Evolutionary conservation across 225 moss, liverwort and hornwort genomes (phyloP), one percentile per base, ranked within the genome.

Genomic region (Physcomitrellopsis africana): DNA sequence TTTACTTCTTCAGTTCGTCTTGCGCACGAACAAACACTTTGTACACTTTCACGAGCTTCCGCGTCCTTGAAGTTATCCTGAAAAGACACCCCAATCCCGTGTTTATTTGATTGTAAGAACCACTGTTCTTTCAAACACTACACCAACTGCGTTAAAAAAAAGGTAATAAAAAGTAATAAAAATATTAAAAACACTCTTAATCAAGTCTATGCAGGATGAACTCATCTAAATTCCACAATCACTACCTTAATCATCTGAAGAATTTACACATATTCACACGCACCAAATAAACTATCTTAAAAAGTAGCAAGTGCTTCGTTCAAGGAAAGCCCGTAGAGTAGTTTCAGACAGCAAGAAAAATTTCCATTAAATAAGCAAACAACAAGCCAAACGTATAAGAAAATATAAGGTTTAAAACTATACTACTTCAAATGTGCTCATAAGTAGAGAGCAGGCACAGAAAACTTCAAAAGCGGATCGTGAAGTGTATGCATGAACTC

Each of bases 1-100:
- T 86, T 37, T 37, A 89, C 89, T 89, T 89, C 79, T 86, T 89
- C 83, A 89, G 72, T 74, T 89, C 89, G 66, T 89, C 89, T 81
- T 89, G 89, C 29, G 89, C 89, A 65, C 89, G 89, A 68, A 81
- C 53, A 64, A 81, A 89, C 18, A 81, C 83, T 76, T 83, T 89
- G 26, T 65, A 89, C 58, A 81, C 86, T 81, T 89, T 89, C 58
- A 86, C 79, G 48, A 89, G 83, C 83, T 89, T 89, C 56, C 83
- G 81, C 47, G 86, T 77, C 83, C 78, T 89, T 55, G 89, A 86
- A 37, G 89, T 67, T 54, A 86, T 65, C 79, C 89, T 89, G 83
- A 52, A 74, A 74, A 45, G 45, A 73, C 54, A 83, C 37, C 72
- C 77, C 70, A 79, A 69, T 54, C 53, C 71, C 78, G 53, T 54